Evolutionary conservation across 164 flowering plant genomes (phyloP).

Genomic region (Sextonia rubra): DNA sequence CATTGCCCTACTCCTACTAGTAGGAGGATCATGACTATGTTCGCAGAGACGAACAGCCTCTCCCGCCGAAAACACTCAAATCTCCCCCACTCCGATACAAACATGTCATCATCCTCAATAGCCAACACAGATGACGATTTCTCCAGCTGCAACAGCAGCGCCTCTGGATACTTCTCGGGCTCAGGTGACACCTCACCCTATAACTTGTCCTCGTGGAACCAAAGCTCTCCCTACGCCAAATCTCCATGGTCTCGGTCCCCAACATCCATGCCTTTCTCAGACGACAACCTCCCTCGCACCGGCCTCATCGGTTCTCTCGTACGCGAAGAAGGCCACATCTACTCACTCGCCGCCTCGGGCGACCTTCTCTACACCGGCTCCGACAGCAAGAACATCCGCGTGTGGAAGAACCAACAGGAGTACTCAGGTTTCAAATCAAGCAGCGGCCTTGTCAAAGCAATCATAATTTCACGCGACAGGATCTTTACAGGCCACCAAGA

Average conservation of each 20-base stretch:
- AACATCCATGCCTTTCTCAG: slow-evolving; percentile 14
- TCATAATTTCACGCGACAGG: slow-evolving; percentile 53
- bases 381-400: slow-evolving; percentile 89
- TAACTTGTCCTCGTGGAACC: slow-evolving; percentile 48
- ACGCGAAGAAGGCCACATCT: slow-evolving; percentile 82
- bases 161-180: slow-evolving; percentile 2
- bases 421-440: slow-evolving; percentile 65
- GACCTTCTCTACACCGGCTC: slow-evolving; percentile 83
- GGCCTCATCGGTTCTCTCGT: slow-evolving; percentile 64
- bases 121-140: slow-evolving; percentile 7
- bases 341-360: slow-evolving; percentile 58
- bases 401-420: slow-evolving; percentile 71
- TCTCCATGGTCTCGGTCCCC: slow-evolving; percentile 38
- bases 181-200: slow-evolving; percentile 35
- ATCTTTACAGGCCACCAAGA: slow-evolving; percentile 89
- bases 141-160: slow-evolving; percentile 18
- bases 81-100: slow-evolving; percentile 25
- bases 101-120: neutral
- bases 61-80: slow-evolving; percentile 7
- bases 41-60: neutral
- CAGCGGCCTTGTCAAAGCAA: slow-evolving; percentile 81
- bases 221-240: slow-evolving; percentile 24
- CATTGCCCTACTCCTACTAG: too few relatives aligned
- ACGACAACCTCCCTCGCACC: slow-evolving; percentile 9
- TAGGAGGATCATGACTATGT: too few relatives aligned